Conservation (phyloP, 2,329 filamentous ascomycete genomes). For the Nigrospora oryzae region DNA sequence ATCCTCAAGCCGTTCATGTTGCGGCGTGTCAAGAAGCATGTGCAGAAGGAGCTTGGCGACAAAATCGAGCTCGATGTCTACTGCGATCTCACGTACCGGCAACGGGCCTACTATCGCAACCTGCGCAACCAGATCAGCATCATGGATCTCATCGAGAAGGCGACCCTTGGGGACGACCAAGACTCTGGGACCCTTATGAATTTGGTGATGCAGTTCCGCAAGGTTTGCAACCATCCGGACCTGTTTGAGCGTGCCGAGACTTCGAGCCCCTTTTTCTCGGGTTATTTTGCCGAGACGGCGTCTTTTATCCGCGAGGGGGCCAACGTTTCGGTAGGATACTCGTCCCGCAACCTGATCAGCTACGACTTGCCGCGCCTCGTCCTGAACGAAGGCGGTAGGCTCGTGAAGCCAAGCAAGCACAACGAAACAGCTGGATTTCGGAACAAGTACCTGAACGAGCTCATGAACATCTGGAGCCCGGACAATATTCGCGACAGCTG, state of each 20-base stretch:
- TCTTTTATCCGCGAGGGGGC: constrained; percentile 88
- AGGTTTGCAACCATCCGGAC: constrained; percentile 98
- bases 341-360: constrained; percentile 76
- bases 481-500: constrained; percentile 64
- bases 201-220: constrained; percentile 98
- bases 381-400: constrained; percentile 70
- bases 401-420: constrained; percentile 64
- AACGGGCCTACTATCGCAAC: constrained; percentile 87
- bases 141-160: constrained; percentile 97
- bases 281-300: constrained; percentile 88
- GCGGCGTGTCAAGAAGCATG: constrained; percentile 98
- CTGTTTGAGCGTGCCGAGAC: constrained; percentile 93
- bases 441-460: constrained; percentile 64
- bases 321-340: constrained; percentile 76
- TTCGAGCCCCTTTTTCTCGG: constrained; percentile 72
- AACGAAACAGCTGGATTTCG: constrained; percentile 75
- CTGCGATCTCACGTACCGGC: constrained; percentile 93
- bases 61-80: constrained; percentile 97
- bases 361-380: constrained; percentile 75
- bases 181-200: constrained; percentile 98
- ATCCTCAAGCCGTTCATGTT: constrained; percentile 99
- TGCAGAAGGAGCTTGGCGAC: constrained; percentile 96
- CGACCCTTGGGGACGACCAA: constrained; percentile 84
- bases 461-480: constrained; percentile 87
- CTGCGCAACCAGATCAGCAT: constrained; percentile 96